A percentile compares a stretch with the other conserved stretches of the same genome.
phyloP scores from a whole-genome alignment of 1,284 basidiomycete genomes.

The Pisolithus thermaeus region DNA sequence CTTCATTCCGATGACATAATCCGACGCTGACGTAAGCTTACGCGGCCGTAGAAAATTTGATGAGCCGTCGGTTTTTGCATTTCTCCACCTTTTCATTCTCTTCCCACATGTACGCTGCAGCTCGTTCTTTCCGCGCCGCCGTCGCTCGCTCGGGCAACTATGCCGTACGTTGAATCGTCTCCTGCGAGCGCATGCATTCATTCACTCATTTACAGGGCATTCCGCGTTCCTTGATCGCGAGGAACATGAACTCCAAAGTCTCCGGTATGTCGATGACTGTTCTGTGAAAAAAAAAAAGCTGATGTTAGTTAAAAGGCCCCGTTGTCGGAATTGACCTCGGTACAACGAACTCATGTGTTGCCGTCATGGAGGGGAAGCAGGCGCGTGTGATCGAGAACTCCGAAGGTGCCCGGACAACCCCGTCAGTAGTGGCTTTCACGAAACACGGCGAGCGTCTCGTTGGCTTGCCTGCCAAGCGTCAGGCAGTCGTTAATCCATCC shows the following conservation, averaged over 20 bases:
- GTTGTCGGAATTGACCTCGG: slow-evolving; percentile 84
- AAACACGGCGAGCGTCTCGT: slow-evolving; percentile 92
- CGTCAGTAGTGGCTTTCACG: slow-evolving; percentile 97
- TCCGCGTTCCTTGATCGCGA: slow-evolving; percentile 64
- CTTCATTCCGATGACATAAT: slow-evolving; percentile 3
- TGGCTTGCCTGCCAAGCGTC: slow-evolving; percentile 95
- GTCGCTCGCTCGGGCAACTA: slow-evolving; percentile 58
- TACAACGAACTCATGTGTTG: slow-evolving; percentile 90
- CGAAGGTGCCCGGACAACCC: slow-evolving; percentile 96
- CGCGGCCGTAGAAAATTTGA: slow-evolving; percentile 37
- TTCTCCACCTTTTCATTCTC: slow-evolving; percentile 26
- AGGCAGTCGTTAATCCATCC: slow-evolving; percentile 94
- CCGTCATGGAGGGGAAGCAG: slow-evolving; percentile 93
- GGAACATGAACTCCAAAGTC: slow-evolving; percentile 82
- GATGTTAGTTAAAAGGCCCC: slow-evolving; percentile 44
- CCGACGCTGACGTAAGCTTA: slow-evolving; percentile 33
- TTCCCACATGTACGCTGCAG: slow-evolving; percentile 59
- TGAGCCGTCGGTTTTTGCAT: slow-evolving; percentile 31
- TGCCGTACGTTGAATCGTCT: slow-evolving; percentile 43
- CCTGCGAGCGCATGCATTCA: not conserved
- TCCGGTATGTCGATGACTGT: slow-evolving; percentile 44
- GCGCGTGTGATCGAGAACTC: slow-evolving; percentile 96
- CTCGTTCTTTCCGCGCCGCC: slow-evolving; percentile 54
- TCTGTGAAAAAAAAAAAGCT: not conserved
- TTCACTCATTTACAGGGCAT: slow-evolving; percentile 40